phyloP scores from a whole-genome alignment of 225 moss, liverwort and hornwort species.

The Marchantia paleacea region DNA sequence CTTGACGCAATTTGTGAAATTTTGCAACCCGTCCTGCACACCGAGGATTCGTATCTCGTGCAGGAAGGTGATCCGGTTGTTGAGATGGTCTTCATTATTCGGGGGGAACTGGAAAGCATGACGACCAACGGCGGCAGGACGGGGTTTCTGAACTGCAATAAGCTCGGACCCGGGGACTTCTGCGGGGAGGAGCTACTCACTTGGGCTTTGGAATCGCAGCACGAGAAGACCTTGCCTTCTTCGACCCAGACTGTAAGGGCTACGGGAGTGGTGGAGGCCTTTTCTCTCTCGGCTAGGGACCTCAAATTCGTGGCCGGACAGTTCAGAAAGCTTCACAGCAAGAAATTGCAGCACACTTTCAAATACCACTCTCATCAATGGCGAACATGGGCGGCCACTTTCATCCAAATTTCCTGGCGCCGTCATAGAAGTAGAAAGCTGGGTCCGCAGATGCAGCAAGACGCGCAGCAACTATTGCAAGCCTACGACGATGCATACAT shows the following conservation, averaged over 20 bases:
- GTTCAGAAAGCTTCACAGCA: slow-evolving; percentile 57
- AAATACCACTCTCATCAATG: slow-evolving; percentile 61
- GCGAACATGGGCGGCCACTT: slow-evolving; percentile 69
- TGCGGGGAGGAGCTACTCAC: slow-evolving; percentile 68
- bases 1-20: slow-evolving; percentile 65
- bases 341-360: slow-evolving; percentile 59
- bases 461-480: slow-evolving; percentile 35
- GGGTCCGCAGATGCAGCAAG: slow-evolving; percentile 29
- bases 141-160: slow-evolving; percentile 40
- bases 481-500: slow-evolving; percentile 15
- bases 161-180: slow-evolving; percentile 41
- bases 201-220: slow-evolving; percentile 58
- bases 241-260: slow-evolving; percentile 55
- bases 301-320: slow-evolving; percentile 56
- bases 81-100: slow-evolving; percentile 64
- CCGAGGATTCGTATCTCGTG: slow-evolving; percentile 38
- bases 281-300: slow-evolving; percentile 48
- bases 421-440: slow-evolving; percentile 42
- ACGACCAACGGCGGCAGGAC: slow-evolving; percentile 42
- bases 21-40: slow-evolving; percentile 48
- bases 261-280: slow-evolving; percentile 54
- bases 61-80: slow-evolving; percentile 43
- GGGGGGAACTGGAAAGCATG: slow-evolving; percentile 41
- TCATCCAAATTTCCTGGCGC: slow-evolving; percentile 60
- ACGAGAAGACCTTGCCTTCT: slow-evolving; percentile 52